Percentiles rank a stretch among this genome's conserved stretches.
These are phyloP conservation scores for Mucor irregularis DNA, from an alignment of 371 early-diverging fungal genomes.

Conservation along the genomic window DNA sequence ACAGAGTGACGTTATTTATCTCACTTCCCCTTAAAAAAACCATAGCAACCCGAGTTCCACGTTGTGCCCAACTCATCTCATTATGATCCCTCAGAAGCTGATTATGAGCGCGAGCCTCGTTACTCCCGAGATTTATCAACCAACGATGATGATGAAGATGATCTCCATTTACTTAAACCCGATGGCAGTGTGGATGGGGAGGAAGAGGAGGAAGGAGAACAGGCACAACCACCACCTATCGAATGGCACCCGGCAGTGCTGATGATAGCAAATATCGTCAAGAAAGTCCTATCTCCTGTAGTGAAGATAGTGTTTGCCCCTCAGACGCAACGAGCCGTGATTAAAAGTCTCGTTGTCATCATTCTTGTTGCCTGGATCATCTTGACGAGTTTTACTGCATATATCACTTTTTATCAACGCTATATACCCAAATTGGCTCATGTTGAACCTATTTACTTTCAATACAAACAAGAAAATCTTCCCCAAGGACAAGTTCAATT, in stretches of 20 bases:
- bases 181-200: too few species aligned
- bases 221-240: constrained; percentile 4
- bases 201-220: constrained; percentile 1
- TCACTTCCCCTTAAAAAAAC: too few species aligned
- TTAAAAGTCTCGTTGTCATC: constrained; percentile 31
- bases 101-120: background rate
- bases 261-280: constrained; percentile 7
- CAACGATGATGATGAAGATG: background rate
- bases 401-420: constrained; percentile 44
- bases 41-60: constrained; percentile 16
- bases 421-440: constrained; percentile 46
- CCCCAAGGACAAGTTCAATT: constrained; percentile 13
- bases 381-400: constrained; percentile 44
- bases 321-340: constrained; percentile 34
- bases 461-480: constrained; percentile 22
- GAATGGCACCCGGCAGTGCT: constrained; percentile 22
- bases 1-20: background rate
- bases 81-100: constrained; percentile 11
- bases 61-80: constrained; percentile 17
- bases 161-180: too few species aligned
- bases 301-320: constrained; percentile 37
- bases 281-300: constrained; percentile 10
- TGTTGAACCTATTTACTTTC: constrained; percentile 46
- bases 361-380: constrained; percentile 37
- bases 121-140: background rate